A percentile compares a stretch with the other conserved stretches of the same genome.
phyloP scores from a whole-genome alignment of 2,329 filamentous ascomycete genomes.

The Fusarium compactum region DNA sequence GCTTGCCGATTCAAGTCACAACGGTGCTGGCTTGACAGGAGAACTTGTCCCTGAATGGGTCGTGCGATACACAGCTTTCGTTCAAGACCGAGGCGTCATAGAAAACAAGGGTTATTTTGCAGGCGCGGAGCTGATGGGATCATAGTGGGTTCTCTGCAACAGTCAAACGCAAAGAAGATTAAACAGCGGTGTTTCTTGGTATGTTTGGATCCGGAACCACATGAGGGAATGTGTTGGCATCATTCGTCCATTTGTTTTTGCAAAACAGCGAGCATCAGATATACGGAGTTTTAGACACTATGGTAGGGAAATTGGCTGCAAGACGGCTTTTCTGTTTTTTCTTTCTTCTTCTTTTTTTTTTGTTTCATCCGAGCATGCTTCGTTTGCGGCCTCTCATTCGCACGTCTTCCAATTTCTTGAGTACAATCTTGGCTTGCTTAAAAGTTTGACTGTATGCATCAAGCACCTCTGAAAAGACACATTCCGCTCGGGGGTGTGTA shows the following conservation, averaged over 20 bases:
- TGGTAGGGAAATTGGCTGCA: slow-evolving; percentile 44
- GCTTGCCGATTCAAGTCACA: slow-evolving; percentile 69
- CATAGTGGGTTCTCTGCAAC: slow-evolving; percentile 32
- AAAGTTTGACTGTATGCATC: slow-evolving; percentile 79
- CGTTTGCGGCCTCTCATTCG: slow-evolving; percentile 94
- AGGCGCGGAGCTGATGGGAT: slow-evolving; percentile 74
- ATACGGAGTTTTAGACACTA: slow-evolving; percentile 48
- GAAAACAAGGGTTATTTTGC: slow-evolving; percentile 99
- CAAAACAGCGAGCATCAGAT: slow-evolving; percentile 52
- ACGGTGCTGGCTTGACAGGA: slow-evolving; percentile 72
- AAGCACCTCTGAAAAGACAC: slow-evolving; percentile 79
- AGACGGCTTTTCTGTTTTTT: slow-evolving; percentile 37
- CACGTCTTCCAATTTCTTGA: slow-evolving; percentile 91
- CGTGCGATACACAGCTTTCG: slow-evolving; percentile 95
- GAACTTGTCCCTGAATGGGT: slow-evolving; percentile 93
- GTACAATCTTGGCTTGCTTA: slow-evolving; percentile 78
- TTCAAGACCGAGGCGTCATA: slow-evolving; percentile 92
- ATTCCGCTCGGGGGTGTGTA: slow-evolving; percentile 89
- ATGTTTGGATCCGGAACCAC: slow-evolving; percentile 32
- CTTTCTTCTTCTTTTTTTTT: background rate
- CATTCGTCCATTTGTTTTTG: slow-evolving; percentile 43
- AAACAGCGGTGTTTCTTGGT: slow-evolving; percentile 13
- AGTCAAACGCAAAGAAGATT: slow-evolving; percentile 2
- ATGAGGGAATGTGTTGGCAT: slow-evolving; percentile 30
- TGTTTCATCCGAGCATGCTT: slow-evolving; percentile 88